Evolutionary conservation across 129 eudicot species (phyloP).

Genomic region (Chrysanthemum makinoi): DNA sequence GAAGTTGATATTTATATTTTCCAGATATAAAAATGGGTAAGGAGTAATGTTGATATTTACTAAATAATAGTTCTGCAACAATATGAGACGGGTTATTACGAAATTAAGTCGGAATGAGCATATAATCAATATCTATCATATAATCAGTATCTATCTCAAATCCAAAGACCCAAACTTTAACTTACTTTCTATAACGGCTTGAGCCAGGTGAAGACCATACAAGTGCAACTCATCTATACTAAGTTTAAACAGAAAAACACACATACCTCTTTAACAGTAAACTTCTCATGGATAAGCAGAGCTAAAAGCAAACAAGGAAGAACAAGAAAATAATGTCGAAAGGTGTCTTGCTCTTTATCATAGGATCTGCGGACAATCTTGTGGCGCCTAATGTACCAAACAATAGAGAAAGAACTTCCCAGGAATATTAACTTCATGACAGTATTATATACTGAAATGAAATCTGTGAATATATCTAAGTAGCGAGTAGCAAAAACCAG

Average conservation of each 20-base stretch:
- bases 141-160: too few relatives aligned
- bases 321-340: conserved; percentile 80
- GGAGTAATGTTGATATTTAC: too few relatives aligned
- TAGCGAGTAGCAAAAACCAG: conserved; percentile 92
- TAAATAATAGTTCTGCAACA: too few relatives aligned
- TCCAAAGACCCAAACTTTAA: too few relatives aligned
- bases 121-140: too few relatives aligned
- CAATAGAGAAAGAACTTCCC: conserved; percentile 92
- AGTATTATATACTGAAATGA: conserved; percentile 73
- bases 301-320: conserved; percentile 81
- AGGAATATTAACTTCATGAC: conserved; percentile 81
- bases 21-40: too few relatives aligned
- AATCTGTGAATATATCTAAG: conserved; percentile 83
- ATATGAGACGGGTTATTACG: too few relatives aligned
- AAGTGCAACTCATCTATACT: background rate
- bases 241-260: conserved; percentile 2
- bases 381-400: conserved; percentile 95
- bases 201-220: background rate
- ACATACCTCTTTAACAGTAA: conserved; percentile 83
- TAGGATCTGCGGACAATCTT: conserved; percentile 91
- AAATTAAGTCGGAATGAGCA: too few relatives aligned
- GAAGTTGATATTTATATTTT: too few relatives aligned
- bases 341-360: conserved; percentile 92
- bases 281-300: conserved; percentile 64
- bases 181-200: too few relatives aligned